Evolutionary conservation across 2,329 filamentous ascomycete species (phyloP).

Genomic region (Ophiostoma populinum): DNA sequence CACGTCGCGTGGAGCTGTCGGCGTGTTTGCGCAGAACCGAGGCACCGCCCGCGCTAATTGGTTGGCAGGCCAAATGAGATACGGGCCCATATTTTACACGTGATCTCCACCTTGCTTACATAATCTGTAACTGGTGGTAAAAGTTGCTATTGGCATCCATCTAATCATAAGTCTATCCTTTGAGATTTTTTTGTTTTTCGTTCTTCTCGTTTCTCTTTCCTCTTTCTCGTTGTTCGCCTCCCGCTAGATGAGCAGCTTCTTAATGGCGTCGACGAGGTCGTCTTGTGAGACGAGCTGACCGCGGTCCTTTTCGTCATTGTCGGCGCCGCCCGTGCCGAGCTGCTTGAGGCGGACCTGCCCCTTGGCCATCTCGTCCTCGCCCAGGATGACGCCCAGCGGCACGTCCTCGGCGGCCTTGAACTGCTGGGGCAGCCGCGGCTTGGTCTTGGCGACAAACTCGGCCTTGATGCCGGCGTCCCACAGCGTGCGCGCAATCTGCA

Average conservation of each 20-base stretch:
- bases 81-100: slow-evolving; percentile 1
- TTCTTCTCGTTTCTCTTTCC: background rate
- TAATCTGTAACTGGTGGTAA: too few species aligned
- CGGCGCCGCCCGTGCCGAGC: slow-evolving; percentile 37
- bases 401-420: slow-evolving; percentile 86
- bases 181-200: background rate
- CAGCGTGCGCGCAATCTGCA: slow-evolving; percentile 57
- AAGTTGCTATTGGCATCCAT: too few species aligned
- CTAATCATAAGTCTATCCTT: too few species aligned
- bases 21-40: too few species aligned
- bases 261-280: slow-evolving; percentile 47
- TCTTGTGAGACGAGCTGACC: slow-evolving; percentile 55
- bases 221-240: background rate
- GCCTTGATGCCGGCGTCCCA: slow-evolving; percentile 85
- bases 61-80: slow-evolving; percentile 9
- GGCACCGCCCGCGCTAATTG: slow-evolving; percentile 7
- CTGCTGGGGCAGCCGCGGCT: slow-evolving; percentile 74
- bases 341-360: slow-evolving; percentile 78
- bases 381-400: slow-evolving; percentile 76
- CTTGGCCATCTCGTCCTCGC: slow-evolving; percentile 70
- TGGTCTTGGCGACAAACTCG: slow-evolving; percentile 78
- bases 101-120: slow-evolving; percentile 1
- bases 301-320: slow-evolving; percentile 81
- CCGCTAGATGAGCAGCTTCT: slow-evolving; percentile 15
- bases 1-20: too few species aligned